Percentiles rank a stretch among this genome's conserved stretches.
phyloP scores from a whole-genome alignment of 2,329 filamentous ascomycete genomes.

The Trichoderma citrinoviride region DNA sequence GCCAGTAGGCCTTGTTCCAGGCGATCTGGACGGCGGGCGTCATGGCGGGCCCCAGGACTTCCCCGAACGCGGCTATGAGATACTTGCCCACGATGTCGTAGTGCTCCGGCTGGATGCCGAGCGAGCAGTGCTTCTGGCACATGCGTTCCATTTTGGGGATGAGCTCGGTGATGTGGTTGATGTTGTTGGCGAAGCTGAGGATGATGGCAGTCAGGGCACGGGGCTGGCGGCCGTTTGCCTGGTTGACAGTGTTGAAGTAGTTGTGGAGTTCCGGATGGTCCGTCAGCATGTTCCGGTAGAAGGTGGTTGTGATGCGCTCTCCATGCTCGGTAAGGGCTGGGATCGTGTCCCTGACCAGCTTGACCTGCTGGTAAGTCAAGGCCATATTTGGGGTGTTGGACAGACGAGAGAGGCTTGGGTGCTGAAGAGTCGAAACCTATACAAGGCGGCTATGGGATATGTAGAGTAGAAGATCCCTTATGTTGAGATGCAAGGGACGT shows the following conservation, averaged over 20 bases:
- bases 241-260: slow-evolving; percentile 60
- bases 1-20: slow-evolving; percentile 70
- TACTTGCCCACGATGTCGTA: slow-evolving; percentile 70
- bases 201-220: slow-evolving; percentile 45
- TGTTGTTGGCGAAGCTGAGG: slow-evolving; percentile 68
- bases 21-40: slow-evolving; percentile 63
- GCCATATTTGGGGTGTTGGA: slow-evolving; percentile 30
- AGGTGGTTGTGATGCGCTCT: slow-evolving; percentile 64
- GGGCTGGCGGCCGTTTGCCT: slow-evolving; percentile 37
- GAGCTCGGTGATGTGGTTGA: slow-evolving; percentile 59
- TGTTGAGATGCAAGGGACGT: not conserved
- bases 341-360: slow-evolving; percentile 67
- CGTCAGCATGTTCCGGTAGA: slow-evolving; percentile 67
- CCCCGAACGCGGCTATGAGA: slow-evolving; percentile 63
- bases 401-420: not conserved
- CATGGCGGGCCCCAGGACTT: slow-evolving; percentile 63
- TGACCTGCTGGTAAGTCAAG: slow-evolving; percentile 55
- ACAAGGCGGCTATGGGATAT: no score
- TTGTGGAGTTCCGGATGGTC: slow-evolving; percentile 65
- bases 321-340: slow-evolving; percentile 67
- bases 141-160: slow-evolving; percentile 54
- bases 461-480: no score
- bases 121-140: slow-evolving; percentile 71
- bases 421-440: not conserved
- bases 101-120: slow-evolving; percentile 66